These are phyloP conservation scores for Phytophthora vignae DNA, from an alignment of 352 stramenopile species.

Conservation along the genomic window DNA sequence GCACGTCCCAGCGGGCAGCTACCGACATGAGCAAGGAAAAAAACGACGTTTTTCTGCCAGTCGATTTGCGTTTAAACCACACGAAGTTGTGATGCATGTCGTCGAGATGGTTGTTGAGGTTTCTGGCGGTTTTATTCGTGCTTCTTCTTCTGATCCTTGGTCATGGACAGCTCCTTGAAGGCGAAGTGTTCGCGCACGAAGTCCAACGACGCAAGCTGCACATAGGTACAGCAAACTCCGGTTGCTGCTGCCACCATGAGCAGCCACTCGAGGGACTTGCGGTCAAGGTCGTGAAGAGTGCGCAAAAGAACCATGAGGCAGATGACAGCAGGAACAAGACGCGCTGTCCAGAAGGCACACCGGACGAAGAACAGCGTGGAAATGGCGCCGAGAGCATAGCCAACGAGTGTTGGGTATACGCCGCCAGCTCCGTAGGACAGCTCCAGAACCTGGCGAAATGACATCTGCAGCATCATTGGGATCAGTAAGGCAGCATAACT, in stretches of 20 bases:
- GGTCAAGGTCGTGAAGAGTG: slow-evolving; percentile 25
- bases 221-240: slow-evolving; percentile 63
- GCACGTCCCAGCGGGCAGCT: not conserved
- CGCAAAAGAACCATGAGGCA: slow-evolving; percentile 40
- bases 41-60: slow-evolving; percentile 1
- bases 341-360: slow-evolving; percentile 18
- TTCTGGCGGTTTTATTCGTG: slow-evolving; percentile 22
- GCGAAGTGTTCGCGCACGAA: slow-evolving; percentile 59
- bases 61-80: slow-evolving; percentile 19
- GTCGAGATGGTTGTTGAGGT: not conserved
- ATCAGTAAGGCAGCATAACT: not conserved
- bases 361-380: slow-evolving; percentile 47
- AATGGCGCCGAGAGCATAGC: slow-evolving; percentile 60
- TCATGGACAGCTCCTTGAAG: slow-evolving; percentile 25
- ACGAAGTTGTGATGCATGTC: slow-evolving; percentile 5
- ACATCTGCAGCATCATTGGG: slow-evolving; percentile 41
- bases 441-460: slow-evolving; percentile 47
- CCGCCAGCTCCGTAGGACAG: slow-evolving; percentile 65
- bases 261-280: slow-evolving; percentile 40
- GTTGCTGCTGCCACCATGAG: slow-evolving; percentile 50
- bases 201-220: slow-evolving; percentile 62
- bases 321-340: slow-evolving; percentile 29
- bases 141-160: slow-evolving; percentile 42
- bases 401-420: slow-evolving; percentile 65
- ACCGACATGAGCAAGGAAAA: not conserved